phyloP scores from a whole-genome alignment of 345 rosid genomes.

The Litchi chinensis region DNA sequence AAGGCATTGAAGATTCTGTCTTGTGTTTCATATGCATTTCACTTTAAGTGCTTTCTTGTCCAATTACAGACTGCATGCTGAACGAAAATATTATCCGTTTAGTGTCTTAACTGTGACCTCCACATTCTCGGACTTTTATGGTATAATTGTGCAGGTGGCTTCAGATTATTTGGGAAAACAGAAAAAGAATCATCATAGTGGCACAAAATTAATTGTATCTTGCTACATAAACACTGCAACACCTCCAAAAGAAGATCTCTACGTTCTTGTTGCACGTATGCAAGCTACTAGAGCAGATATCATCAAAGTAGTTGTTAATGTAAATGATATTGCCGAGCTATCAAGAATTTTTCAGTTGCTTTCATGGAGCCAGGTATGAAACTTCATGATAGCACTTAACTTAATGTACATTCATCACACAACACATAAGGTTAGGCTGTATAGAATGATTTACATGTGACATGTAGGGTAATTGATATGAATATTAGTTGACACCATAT shows the following conservation, averaged over 20 bases:
- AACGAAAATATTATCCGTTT: too few relatives aligned
- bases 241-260: slow-evolving; percentile 44
- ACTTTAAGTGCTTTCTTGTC: too few relatives aligned
- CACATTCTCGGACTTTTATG: slow-evolving; percentile 14
- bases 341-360: slow-evolving; percentile 44
- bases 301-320: slow-evolving; percentile 41
- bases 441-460: neutral
- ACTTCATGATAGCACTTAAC: neutral
- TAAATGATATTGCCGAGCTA: slow-evolving; percentile 50
- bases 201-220: slow-evolving; percentile 51
- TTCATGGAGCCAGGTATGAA: slow-evolving; percentile 41
- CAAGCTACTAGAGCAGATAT: slow-evolving; percentile 52
- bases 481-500: too few relatives aligned
- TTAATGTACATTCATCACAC: neutral
- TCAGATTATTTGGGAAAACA: slow-evolving; percentile 33
- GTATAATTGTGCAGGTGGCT: slow-evolving; percentile 45
- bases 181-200: slow-evolving; percentile 23
- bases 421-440: neutral
- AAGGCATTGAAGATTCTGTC: neutral
- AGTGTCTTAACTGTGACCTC: too few relatives aligned
- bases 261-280: slow-evolving; percentile 40
- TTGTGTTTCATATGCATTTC: too few relatives aligned
- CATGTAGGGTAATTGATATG: neutral
- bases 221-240: slow-evolving; percentile 34
- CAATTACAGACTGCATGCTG: too few relatives aligned